phyloP scores from a whole-genome alignment of 306 rosid genomes.

The Trifolium subterraneum region DNA sequence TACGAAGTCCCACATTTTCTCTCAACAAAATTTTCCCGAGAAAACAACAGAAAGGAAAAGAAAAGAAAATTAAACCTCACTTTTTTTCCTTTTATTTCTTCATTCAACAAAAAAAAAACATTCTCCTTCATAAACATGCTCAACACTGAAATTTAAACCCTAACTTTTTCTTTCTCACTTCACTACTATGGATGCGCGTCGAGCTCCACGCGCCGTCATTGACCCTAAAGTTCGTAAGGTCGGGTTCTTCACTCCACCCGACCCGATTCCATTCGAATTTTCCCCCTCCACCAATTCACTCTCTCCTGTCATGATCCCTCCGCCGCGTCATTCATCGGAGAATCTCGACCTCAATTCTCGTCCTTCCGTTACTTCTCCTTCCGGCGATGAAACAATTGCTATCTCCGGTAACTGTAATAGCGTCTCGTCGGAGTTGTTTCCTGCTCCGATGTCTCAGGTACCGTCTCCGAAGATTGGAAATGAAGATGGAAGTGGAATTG shows the following conservation, averaged over 20 bases:
- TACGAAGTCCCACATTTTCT: neutral
- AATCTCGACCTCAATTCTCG: neutral
- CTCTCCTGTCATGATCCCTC: slow-evolving; percentile 56
- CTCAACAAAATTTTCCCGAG: slow-evolving; percentile 15
- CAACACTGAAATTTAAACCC: slow-evolving; percentile 17
- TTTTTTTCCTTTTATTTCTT: neutral
- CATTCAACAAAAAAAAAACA: neutral
- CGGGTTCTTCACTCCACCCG: slow-evolving; percentile 53
- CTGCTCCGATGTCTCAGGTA: slow-evolving; percentile 35
- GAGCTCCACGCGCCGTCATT: slow-evolving; percentile 50
- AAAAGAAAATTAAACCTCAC: neutral
- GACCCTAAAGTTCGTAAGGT: slow-evolving; percentile 56
- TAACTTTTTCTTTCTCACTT: slow-evolving; percentile 22
- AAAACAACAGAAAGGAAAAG: neutral
- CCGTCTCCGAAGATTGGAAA: slow-evolving; percentile 38
- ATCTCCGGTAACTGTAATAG: neutral
- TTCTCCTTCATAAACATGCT: slow-evolving; percentile 15
- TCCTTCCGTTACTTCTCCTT: neutral
- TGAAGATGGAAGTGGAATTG: slow-evolving; percentile 42
- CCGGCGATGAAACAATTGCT: slow-evolving; percentile 18
- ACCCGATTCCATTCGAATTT: slow-evolving; percentile 33
- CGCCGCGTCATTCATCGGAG: slow-evolving; percentile 35
- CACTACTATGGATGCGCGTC: slow-evolving; percentile 42
- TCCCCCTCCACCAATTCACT: slow-evolving; percentile 47
- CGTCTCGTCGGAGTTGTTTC: slow-evolving; percentile 34